Evolutionary conservation across 305 asterid species (phyloP), one percentile per base, ranked within the genome.

Genomic region (Ajuga reptans): DNA sequence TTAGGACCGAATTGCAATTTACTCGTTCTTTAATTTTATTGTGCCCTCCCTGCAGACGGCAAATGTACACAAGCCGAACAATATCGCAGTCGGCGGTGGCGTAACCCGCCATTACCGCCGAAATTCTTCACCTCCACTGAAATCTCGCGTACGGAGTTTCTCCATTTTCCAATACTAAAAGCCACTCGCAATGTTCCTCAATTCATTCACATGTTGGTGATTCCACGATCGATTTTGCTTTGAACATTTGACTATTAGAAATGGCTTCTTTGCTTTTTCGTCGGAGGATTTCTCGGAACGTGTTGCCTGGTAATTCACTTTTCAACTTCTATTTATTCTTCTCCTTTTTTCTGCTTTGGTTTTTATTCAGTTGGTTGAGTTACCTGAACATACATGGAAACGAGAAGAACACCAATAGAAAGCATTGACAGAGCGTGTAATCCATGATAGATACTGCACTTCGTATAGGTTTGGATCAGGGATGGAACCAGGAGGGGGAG

Each of bases 241-340:
- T 27, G 51, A 60, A 14, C 9, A n/a, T 53, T 50, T 57, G 12
- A 74, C 27, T 6, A 11, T 3, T 21, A 33, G 14, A 6, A 5
- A 87, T 89, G 95, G 79, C 75, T 41, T 78, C 85, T 58, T 80
- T 82, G 69, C 59, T 82, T 73, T 69, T 81, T 16, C 83, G 84
- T 21, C 87, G 90, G 78, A 79, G 83, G 78, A 46, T 81, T 68
- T 55, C 68, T 61, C 81, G 72, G 29, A 10, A 73, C 9, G 53
- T 78, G 68, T 42, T 78, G 65, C 69, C 75, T 27, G 91, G 91
- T 85, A 85, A 75, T 14, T 11, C 33, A 14, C 4, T 31, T 53
- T 6, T 16, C 10, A 27, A 11, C 53, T 24, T 37, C 0, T 7
- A 2, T 50, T 43, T 51, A 6, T 61, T n/a, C 51, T 27, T 42